phyloP scores from a whole-genome alignment of 2,329 filamentous ascomycete genomes.

The Penicillium occitanis region DNA sequence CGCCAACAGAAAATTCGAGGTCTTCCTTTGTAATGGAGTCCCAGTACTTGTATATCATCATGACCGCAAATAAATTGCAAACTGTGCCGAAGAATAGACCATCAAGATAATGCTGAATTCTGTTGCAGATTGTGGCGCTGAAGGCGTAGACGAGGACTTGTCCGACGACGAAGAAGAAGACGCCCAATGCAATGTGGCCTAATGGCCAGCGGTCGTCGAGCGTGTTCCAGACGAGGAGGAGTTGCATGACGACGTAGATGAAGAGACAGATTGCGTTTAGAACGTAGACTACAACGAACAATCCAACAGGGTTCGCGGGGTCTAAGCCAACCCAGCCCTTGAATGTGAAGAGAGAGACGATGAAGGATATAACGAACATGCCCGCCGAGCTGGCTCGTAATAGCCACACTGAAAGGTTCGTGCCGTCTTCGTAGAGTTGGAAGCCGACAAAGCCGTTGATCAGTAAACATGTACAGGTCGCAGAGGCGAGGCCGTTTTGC shows the following conservation, averaged over 20 bases:
- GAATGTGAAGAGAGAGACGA: constrained; percentile 88
- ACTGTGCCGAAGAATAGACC: constrained; percentile 92
- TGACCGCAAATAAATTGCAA: constrained; percentile 89
- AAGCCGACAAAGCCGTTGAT: constrained; percentile 99
- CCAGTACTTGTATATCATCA: constrained; percentile 99
- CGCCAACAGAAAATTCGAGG: constrained; percentile 95
- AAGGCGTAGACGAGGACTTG: constrained; percentile 93
- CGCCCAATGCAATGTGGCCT: constrained; percentile 84
- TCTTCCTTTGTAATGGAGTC: constrained; percentile 98
- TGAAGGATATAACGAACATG: constrained; percentile 83
- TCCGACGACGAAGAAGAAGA: constrained; percentile 87
- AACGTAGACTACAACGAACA: constrained; percentile 91
- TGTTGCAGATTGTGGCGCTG: constrained; percentile 78
- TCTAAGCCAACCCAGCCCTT: constrained; percentile 83
- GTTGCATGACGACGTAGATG: constrained; percentile 82
- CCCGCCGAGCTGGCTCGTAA: constrained; percentile 72
- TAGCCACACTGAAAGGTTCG: constrained; percentile 89
- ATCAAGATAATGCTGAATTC: constrained; percentile 87
- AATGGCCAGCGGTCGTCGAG: constrained; percentile 94
- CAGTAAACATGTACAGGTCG: constrained; percentile 81
- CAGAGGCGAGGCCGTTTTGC: constrained; percentile 80
- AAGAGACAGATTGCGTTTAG: constrained; percentile 84
- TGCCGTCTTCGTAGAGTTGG: constrained; percentile 96
- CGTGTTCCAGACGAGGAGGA: constrained; percentile 83
- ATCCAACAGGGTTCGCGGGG: constrained; percentile 79